A percentile compares a stretch with the other conserved stretches of the same genome.
Conservation (phyloP, 495 filamentous ascomycete genomes). For the Trichoderma virens region DNA sequence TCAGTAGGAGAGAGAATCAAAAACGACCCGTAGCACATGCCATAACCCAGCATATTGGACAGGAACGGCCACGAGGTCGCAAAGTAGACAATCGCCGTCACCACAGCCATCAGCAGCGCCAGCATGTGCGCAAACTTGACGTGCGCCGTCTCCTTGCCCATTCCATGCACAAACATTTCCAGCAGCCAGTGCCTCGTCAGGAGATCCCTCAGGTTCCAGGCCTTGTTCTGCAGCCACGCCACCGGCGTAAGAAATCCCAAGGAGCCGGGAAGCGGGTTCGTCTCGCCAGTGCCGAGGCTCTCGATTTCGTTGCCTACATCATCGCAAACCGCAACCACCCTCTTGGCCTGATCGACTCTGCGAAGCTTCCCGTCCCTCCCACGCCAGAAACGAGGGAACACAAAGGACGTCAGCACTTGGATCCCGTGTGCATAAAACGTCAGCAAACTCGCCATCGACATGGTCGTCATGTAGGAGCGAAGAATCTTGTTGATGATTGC, state of each 20-base stretch:
- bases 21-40: slow-evolving; percentile 74
- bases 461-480: slow-evolving; percentile 72
- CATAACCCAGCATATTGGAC: slow-evolving; percentile 81
- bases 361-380: slow-evolving; percentile 35
- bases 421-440: slow-evolving; percentile 62
- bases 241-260: slow-evolving; percentile 27
- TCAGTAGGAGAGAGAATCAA: slow-evolving; percentile 86
- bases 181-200: slow-evolving; percentile 42
- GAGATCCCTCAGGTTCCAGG: slow-evolving; percentile 40
- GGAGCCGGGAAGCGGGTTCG: slow-evolving; percentile 36
- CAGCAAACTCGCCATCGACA: slow-evolving; percentile 67
- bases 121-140: slow-evolving; percentile 39
- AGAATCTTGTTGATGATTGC: slow-evolving; percentile 75
- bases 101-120: slow-evolving; percentile 51
- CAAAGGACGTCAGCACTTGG: slow-evolving; percentile 53
- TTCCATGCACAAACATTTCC: slow-evolving; percentile 31
- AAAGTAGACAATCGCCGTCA: slow-evolving; percentile 59
- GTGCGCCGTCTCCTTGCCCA: slow-evolving; percentile 25
- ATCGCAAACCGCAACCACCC: slow-evolving; percentile 11
- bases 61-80: slow-evolving; percentile 61
- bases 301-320: slow-evolving; percentile 17
- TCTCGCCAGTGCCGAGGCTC: slow-evolving; percentile 18
- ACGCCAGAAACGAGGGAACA: slow-evolving; percentile 62
- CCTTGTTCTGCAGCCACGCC: slow-evolving; percentile 12
- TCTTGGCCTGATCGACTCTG: slow-evolving; percentile 27